phyloP scores from a whole-genome alignment of 2,329 filamentous ascomycete genomes.

The Ophiocordyceps camponoti-floridani region DNA sequence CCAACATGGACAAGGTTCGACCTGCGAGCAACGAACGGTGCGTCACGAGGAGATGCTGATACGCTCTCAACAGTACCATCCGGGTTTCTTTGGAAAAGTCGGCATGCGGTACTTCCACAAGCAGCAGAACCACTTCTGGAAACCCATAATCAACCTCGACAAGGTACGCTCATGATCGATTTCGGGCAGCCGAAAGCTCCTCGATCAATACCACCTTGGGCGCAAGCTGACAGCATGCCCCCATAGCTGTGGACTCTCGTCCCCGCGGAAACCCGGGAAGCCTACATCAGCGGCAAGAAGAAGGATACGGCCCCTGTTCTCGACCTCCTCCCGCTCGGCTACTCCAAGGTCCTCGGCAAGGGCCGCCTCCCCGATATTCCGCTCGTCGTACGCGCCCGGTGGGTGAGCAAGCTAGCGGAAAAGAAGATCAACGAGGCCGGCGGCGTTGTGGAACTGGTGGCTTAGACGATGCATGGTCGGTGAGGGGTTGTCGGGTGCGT shows the following conservation, averaged over 20 bases:
- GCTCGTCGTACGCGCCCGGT: conserved; percentile 85
- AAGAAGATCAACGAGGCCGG: conserved; percentile 97
- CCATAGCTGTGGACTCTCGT: conserved; percentile 83
- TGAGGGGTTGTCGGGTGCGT: neutral
- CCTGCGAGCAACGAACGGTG: conserved; percentile 26
- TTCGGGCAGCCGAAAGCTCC: neutral
- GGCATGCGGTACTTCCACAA: conserved; percentile 96
- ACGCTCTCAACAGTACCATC: conserved; percentile 53
- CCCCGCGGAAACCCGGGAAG: conserved; percentile 79
- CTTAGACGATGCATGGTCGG: conserved; percentile 26
- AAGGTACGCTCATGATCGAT: conserved; percentile 53
- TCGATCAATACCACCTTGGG: neutral
- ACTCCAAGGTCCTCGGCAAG: conserved; percentile 98
- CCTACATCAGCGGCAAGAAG: conserved; percentile 67
- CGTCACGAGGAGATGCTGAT: conserved; percentile 6
- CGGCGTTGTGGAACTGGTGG: conserved; percentile 88
- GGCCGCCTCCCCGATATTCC: conserved; percentile 86
- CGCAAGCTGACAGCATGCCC: conserved; percentile 9
- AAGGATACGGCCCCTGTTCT: conserved; percentile 90
- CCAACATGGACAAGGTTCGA: conserved; percentile 51
- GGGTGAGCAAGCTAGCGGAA: conserved; percentile 92
- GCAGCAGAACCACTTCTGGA: conserved; percentile 92
- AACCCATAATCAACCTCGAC: conserved; percentile 96
- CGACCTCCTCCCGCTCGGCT: conserved; percentile 92
- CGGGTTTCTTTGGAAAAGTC: conserved; percentile 98